Evolutionary conservation across 2,329 filamentous ascomycete species (phyloP).

Genomic region (Fusarium haematococcum): DNA sequence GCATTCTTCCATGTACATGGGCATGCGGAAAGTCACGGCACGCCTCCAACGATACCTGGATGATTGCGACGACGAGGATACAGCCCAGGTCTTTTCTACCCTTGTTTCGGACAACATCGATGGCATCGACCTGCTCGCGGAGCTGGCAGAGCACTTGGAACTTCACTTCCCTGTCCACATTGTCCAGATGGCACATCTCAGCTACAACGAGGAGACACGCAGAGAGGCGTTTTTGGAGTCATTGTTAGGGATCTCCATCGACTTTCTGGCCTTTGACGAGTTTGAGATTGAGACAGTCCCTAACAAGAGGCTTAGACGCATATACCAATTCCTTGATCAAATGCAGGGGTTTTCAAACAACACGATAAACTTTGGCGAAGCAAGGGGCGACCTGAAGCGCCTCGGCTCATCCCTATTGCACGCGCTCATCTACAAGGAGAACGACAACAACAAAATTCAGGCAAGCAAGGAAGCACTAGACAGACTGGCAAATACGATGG

Average conservation of each 20-base stretch:
- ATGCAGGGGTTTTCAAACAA: slow-evolving; percentile 22
- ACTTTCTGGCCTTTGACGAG: slow-evolving; percentile 31
- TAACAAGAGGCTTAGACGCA: slow-evolving; percentile 5
- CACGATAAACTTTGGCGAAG: slow-evolving; percentile 20
- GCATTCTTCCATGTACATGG: slow-evolving; percentile 17
- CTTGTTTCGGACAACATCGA: slow-evolving; percentile 40
- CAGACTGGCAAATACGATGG: slow-evolving; percentile 21
- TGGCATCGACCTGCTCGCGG: slow-evolving; percentile 34
- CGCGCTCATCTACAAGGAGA: slow-evolving; percentile 23
- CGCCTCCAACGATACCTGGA: slow-evolving; percentile 32
- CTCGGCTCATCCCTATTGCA: slow-evolving; percentile 38
- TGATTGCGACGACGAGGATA: slow-evolving; percentile 21
- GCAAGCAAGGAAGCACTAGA: neutral
- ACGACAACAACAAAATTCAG: neutral
- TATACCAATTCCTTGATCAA: slow-evolving; percentile 38
- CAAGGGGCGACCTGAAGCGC: slow-evolving; percentile 39
- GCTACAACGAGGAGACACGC: neutral
- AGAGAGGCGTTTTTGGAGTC: neutral
- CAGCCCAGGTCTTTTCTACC: slow-evolving; percentile 19
- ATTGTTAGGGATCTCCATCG: slow-evolving; percentile 5
- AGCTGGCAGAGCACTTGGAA: slow-evolving; percentile 37
- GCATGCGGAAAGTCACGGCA: slow-evolving; percentile 34
- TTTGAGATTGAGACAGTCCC: slow-evolving; percentile 23
- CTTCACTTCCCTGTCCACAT: neutral
- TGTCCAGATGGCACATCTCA: neutral